Base-by-base conservation (phyloP, 495 filamentous ascomycete species). In the Penicillium psychrofluorescens region DNA sequence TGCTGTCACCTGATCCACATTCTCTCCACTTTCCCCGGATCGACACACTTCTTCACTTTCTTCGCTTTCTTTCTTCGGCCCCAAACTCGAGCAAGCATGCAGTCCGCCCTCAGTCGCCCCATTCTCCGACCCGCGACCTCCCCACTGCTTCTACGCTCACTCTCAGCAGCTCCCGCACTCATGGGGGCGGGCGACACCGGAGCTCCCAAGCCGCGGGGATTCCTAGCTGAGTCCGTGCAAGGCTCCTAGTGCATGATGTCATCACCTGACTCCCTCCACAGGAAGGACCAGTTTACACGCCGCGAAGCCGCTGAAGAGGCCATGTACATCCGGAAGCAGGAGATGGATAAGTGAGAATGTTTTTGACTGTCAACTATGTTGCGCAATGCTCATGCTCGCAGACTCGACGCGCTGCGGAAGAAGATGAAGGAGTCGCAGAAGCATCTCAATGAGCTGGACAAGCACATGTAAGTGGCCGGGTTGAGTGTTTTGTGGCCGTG, bases 221-320 rank as follows among this genome's bases (percentile, higher is more conserved):
- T 58, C 38, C 58, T 68, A n/a, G 61, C 67, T 15, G 59, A 64
- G 68, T 74, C 63, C 32, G 62, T 47, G 22, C 35, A 10, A 14
- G 33, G 30, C 38, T 28, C 8, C 4, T 27, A 29, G 8, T n/a
- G 53, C 15, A 16, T 63, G 62, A 62, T 48, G 54, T 61, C 55
- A 53, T 40, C 28, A 35, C 51, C 2, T 44, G 32, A 46, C 40
- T 36, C 8, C 35, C 29, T 10, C 13, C 31, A 29, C 35, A 60
- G 57, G 28, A 90, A 89, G 44, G 91, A 95, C 56, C 78, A 85
- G 45, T 95, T 95, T 74, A 81, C 82, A 54, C 80, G 79, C 57
- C 87, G 90, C 57, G 90, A 95, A 68, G 79, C 79, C 44, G 90
- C 90, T 36, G 71, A 68, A 54, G 91, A 96, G 68, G 82, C 85